Evolutionary conservation across 1,139 yeast genomes (phyloP).

Genomic region (Candida pseudoviswanathii): DNA sequence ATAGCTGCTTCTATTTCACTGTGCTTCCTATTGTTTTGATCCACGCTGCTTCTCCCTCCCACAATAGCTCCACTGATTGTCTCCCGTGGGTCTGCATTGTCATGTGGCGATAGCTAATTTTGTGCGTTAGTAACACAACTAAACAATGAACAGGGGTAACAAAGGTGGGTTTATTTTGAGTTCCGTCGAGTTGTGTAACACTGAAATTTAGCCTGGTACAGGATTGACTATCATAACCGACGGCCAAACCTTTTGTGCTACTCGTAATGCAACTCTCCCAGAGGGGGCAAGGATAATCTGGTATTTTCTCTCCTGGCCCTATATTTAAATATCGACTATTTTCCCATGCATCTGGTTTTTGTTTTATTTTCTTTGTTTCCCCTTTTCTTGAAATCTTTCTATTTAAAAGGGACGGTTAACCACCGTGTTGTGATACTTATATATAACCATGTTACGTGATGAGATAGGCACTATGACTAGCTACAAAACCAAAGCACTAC

Average conservation of each 20-base stretch:
- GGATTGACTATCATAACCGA: not conserved
- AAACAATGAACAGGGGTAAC: not conserved
- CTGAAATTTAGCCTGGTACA: not conserved
- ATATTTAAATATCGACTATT: not conserved
- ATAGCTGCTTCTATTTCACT: not conserved
- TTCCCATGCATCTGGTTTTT: not conserved
- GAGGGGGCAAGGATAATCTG: no score
- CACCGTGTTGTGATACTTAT: not conserved
- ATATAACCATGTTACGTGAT: not conserved
- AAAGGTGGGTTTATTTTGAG: not conserved
- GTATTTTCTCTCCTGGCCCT: no score
- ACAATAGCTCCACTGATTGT: not conserved
- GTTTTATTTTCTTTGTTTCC: not conserved
- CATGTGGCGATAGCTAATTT: not conserved
- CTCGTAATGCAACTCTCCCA: not conserved
- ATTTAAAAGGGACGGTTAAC: not conserved
- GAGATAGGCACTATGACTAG: not conserved
- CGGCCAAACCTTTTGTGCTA: not conserved
- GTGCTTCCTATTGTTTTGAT: not conserved
- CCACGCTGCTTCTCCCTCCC: not conserved
- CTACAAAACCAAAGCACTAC: not conserved
- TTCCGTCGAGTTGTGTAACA: not conserved
- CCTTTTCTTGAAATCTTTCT: not conserved
- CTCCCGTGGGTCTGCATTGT: not conserved
- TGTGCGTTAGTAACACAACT: not conserved